Evolutionary conservation across 176 grass and related monocot species (phyloP), one percentile per base, ranked within the genome.

Genomic region (Juncus inflexus): DNA sequence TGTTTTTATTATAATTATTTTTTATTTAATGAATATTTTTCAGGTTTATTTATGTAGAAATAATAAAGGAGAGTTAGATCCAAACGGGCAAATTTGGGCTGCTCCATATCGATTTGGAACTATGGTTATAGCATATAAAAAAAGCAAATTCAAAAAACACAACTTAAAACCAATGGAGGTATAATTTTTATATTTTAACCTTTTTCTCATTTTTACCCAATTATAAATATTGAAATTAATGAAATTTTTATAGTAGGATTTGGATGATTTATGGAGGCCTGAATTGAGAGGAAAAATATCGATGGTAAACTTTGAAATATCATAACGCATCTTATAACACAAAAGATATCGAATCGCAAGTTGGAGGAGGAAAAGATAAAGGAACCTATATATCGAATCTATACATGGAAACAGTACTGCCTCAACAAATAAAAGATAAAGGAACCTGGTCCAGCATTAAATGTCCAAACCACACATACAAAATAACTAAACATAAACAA

Each of bases 1-100:
- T 60, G 57, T 74, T 54, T 66, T 77, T 9, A 9, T 15, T 9
- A 14, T 15, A 47, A 10, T 43, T 12, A 12, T 35, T 42, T 4
- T 64, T 69, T 12, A 1, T 28, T 28, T 43, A 55, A 69, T 15
- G 55, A 64, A 73, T 40, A 54, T 35, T 70, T 84, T 78, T 78
- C 83, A 92, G 94, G 72, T 89, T 75, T 78, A 89, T 86, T 74
- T 97, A 76, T 89, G 88, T 85, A 97, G 88, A 77, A 97, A 97
- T 67, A 43, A 15, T 58, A 89, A 89, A 55, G 94, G 94, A 74
- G 88, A 97, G 11, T 64, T 83, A 35, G 88, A 97, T 86, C 65
- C 94, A 64, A 84, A 80, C 73, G 94, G 94, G 36, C 52, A 50
- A 50, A 63, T 91, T 81, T 89, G 85, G 82, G 94, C 74, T 5